A percentile compares a stretch with the other conserved stretches of the same genome.
Conservation (phyloP, 495 filamentous ascomycete genomes). For the Aspergillus incahuasiensis region DNA sequence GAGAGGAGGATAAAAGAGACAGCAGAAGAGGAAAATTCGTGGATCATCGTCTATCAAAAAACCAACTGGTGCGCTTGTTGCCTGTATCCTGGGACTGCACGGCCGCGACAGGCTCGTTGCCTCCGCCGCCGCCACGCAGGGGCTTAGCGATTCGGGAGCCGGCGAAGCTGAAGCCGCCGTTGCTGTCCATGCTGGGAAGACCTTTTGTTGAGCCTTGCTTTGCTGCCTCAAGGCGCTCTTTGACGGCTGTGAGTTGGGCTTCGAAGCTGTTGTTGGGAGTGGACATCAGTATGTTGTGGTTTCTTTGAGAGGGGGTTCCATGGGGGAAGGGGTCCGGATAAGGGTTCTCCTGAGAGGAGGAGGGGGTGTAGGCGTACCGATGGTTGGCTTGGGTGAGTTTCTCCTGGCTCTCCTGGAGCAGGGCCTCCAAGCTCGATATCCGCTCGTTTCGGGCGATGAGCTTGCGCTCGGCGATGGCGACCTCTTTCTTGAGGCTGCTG, state of each 20-base stretch:
- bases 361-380: slow-evolving; percentile 54
- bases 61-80: slow-evolving; percentile 49
- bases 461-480: slow-evolving; percentile 96
- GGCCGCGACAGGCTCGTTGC: slow-evolving; percentile 32
- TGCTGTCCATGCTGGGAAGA: slow-evolving; percentile 57
- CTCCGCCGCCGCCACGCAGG: slow-evolving; percentile 79
- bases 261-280: slow-evolving; percentile 66
- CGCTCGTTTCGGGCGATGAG: slow-evolving; percentile 94
- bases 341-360: neutral
- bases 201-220: slow-evolving; percentile 84
- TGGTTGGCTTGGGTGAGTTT: slow-evolving; percentile 95
- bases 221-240: slow-evolving; percentile 93
- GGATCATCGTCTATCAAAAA: slow-evolving; percentile 47
- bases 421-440: slow-evolving; percentile 82
- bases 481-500: slow-evolving; percentile 93
- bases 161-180: slow-evolving; percentile 68
- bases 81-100: slow-evolving; percentile 46
- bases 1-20: slow-evolving; percentile 19
- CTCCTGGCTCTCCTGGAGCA: slow-evolving; percentile 96
- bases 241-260: slow-evolving; percentile 91
- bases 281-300: neutral
- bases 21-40: slow-evolving; percentile 24
- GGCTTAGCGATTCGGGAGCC: slow-evolving; percentile 91
- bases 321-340: neutral
- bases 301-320: neutral